phyloP scores from a whole-genome alignment of 148 eudicot species.

The Rhododendron williamsianum region DNA sequence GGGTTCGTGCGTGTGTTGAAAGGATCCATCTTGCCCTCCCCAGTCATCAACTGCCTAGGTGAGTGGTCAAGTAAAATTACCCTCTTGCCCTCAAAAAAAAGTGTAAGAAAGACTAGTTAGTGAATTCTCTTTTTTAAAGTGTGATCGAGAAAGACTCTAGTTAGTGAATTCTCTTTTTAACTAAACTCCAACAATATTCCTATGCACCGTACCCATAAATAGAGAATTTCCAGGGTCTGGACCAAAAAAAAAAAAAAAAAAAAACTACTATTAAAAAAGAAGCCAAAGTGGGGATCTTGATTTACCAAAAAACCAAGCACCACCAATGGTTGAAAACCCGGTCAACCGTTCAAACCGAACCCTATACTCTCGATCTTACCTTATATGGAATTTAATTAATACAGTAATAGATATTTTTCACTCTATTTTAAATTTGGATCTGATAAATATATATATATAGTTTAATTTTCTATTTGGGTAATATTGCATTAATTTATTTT shows the following conservation, averaged over 20 bases:
- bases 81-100: too few relatives aligned
- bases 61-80: too few relatives aligned
- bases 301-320: constrained; percentile 2
- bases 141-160: not conserved
- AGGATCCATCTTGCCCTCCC: too few relatives aligned
- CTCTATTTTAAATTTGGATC: not conserved
- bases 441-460: too few relatives aligned
- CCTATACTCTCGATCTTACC: not conserved
- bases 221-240: not conserved
- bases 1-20: too few relatives aligned
- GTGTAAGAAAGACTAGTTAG: not conserved
- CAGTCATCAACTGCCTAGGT: too few relatives aligned
- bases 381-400: not conserved
- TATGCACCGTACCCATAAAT: not conserved
- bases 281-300: not conserved
- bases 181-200: not conserved
- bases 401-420: not conserved
- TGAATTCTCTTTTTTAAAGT: not conserved
- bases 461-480: not conserved
- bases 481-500: not conserved
- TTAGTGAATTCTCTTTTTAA: not conserved
- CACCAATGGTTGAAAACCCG: constrained; percentile 6
- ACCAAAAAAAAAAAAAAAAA: not conserved
- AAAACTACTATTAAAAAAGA: not conserved
- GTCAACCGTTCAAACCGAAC: constrained; percentile 6